These are phyloP conservation scores for Paxillus ammoniavirescens DNA, from an alignment of 768 basidiomycete species.

Conservation along the genomic window DNA sequence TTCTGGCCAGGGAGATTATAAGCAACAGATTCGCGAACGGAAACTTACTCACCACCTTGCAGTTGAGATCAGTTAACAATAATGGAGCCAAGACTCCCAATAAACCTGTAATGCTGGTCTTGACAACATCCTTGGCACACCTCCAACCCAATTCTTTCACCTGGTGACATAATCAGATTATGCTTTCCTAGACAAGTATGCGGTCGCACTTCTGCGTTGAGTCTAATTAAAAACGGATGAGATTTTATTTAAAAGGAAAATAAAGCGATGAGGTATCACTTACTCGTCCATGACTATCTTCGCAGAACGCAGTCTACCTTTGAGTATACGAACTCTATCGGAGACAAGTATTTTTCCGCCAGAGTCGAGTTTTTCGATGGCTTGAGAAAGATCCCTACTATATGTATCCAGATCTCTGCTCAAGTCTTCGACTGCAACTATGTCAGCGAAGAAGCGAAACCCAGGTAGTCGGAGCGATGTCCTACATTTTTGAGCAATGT, in stretches of 20 bases:
- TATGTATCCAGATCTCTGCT: constrained; percentile 13
- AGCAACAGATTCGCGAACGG: background rate
- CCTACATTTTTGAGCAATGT: constrained; percentile 17
- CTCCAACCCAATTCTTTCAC: constrained; percentile 18
- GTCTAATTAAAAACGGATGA: constrained; percentile 7
- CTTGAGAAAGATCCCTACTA: constrained; percentile 10
- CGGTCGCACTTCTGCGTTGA: constrained; percentile 14
- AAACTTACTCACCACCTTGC: background rate
- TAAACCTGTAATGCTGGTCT: constrained; percentile 13
- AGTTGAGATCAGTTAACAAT: constrained; percentile 6
- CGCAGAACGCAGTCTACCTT: background rate
- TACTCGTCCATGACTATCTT: constrained; percentile 15
- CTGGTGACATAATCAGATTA: constrained; percentile 9
- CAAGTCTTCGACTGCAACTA: constrained; percentile 10
- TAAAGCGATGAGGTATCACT: background rate
- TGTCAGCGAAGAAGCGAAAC: background rate
- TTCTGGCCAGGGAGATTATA: background rate
- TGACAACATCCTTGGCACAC: constrained; percentile 10
- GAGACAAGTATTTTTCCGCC: constrained; percentile 4
- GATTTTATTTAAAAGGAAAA: background rate
- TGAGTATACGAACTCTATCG: constrained; percentile 3
- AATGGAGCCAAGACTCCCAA: constrained; percentile 14
- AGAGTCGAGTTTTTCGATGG: constrained; percentile 5
- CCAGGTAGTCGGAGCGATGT: no score
- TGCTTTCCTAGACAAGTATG: background rate